Evolutionary conservation across 768 basidiomycete species (phyloP), one percentile per base, ranked within the genome.

Genomic region (Leccinellum albellum): DNA sequence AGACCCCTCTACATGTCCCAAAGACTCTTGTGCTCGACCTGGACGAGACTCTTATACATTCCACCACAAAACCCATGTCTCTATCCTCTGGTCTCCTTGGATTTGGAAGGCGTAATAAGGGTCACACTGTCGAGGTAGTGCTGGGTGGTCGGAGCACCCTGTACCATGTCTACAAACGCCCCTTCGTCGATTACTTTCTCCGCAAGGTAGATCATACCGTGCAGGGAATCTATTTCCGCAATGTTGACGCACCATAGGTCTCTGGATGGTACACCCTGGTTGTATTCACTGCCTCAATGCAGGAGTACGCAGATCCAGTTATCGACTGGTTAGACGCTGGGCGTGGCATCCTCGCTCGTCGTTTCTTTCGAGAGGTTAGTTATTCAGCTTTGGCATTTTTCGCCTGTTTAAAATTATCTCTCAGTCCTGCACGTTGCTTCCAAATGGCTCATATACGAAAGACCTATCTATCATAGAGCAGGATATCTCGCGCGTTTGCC

Each of bases 301-400:
- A 94, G 68, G 97, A 99, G 74, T 99, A 99, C 71, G 97, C 97
- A 59, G 97, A 99, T 77, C 97, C 97, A 0, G 95, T 99, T 28
- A 99, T 99, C 63, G 97, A 99, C 74, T 99, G 97, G 97, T 77
- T 99, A 53, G 97, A 99, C 69, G 93, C 88, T 54, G 93, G 94
- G 4, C 83, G 93, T 46, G 95, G 94, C 17, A 91, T 98, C 56
- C 83, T 99, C 33, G 84, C 80, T 2, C 88, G 90, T 60, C 85
- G 94, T 33, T 79, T 97, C 61, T 99, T 98, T 75, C 85, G 97
- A 60, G 94, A 97, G 78, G 91, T 90, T 53, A 56, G 90, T 81
- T 21, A 24, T 44, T 21, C 31, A 21, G 17, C 29, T 31, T 48
- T 59, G 47, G 24, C 17, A 3, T 17, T 26, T 13, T 53, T 26